Evolutionary conservation across 306 rosid genomes (phyloP).

Genomic region (Macrotyloma uniflorum): DNA sequence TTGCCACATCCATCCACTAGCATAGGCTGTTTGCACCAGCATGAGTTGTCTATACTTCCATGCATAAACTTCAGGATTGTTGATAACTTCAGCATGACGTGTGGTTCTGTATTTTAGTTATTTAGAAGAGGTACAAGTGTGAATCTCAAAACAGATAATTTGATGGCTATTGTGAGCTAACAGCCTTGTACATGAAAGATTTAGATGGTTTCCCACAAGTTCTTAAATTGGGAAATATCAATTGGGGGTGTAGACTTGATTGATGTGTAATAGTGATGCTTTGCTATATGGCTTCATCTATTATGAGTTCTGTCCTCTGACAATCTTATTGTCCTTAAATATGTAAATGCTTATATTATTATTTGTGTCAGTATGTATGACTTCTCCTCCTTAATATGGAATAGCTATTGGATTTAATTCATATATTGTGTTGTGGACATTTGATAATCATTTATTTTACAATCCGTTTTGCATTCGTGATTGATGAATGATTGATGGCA

Average conservation of each 20-base stretch:
- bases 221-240: background rate
- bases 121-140: background rate
- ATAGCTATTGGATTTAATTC: no score
- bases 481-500: background rate
- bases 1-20: conserved; percentile 6
- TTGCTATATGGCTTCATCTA: background rate
- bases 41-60: conserved; percentile 1
- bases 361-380: background rate
- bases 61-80: background rate
- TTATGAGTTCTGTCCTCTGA: background rate
- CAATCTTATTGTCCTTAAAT: background rate
- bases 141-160: background rate
- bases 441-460: background rate
- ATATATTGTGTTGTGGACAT: background rate
- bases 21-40: background rate
- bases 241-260: background rate
- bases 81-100: conserved; percentile 2
- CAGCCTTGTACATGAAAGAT: background rate
- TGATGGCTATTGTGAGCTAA: background rate
- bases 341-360: background rate
- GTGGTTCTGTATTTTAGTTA: background rate
- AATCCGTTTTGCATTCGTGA: background rate
- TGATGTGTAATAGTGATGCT: background rate
- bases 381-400: background rate
- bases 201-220: background rate